These are phyloP conservation scores for Xerocomus amazonicus DNA, from an alignment of 1,284 basidiomycete species.

Conservation along the genomic window DNA sequence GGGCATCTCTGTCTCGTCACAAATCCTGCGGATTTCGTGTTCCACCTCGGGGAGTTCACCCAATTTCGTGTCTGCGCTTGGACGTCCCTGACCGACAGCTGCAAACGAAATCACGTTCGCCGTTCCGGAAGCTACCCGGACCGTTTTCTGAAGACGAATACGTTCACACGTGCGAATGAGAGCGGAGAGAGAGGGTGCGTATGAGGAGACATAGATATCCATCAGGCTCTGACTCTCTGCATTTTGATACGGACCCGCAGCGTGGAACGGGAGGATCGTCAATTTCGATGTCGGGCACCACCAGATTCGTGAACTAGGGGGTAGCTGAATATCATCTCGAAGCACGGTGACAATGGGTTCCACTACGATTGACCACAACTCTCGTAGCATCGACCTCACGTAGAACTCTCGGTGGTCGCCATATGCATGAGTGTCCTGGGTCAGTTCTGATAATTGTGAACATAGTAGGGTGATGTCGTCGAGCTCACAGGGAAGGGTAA, in stretches of 20 bases:
- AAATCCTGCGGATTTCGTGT: not conserved
- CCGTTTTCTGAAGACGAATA: not conserved
- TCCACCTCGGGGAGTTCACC: not conserved
- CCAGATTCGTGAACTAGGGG: not conserved
- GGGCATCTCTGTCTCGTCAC: not conserved
- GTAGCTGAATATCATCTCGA: not conserved
- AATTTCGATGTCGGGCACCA: not conserved
- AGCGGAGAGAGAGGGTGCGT: not conserved
- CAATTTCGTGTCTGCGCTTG: not conserved
- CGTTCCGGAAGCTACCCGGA: too few relatives aligned
- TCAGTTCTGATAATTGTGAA: not conserved
- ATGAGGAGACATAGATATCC: not conserved
- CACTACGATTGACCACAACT: not conserved
- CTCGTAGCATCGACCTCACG: not conserved
- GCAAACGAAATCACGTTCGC: not conserved
- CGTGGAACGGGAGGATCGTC: not conserved
- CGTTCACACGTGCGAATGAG: not conserved
- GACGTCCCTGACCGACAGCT: not conserved
- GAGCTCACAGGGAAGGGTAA: too few relatives aligned
- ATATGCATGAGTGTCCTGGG: not conserved
- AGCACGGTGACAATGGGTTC: not conserved
- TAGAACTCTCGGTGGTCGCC: not conserved
- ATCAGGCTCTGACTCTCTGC: not conserved
- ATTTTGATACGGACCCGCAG: not conserved
- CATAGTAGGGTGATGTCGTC: not conserved